phyloP scores from a whole-genome alignment of 2,329 filamentous ascomycete species.

The Penicillium sp. region DNA sequence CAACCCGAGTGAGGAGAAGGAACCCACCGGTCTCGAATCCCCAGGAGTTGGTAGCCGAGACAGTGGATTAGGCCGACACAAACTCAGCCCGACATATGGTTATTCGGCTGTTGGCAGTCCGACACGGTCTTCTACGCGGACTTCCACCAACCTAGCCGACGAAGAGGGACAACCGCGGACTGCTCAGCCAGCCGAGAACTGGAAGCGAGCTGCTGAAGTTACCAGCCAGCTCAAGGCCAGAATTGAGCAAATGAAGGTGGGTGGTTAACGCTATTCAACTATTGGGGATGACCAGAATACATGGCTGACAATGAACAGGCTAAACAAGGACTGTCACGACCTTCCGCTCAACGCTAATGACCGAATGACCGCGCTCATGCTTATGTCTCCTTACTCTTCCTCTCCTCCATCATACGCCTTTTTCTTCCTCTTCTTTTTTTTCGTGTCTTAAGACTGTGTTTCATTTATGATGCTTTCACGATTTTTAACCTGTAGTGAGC shows the following conservation, averaged over 20 bases:
- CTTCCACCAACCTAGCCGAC: constrained; percentile 42
- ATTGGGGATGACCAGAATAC: neutral
- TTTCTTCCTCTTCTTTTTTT: constrained; percentile 6
- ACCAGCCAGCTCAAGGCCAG: constrained; percentile 96
- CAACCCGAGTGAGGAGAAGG: constrained; percentile 74
- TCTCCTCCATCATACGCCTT: constrained; percentile 13
- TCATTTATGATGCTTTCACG: constrained; percentile 13
- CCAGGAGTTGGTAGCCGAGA: constrained; percentile 37
- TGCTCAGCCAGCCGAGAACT: constrained; percentile 77
- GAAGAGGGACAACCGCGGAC: constrained; percentile 38
- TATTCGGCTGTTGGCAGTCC: constrained; percentile 45
- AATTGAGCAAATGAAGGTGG: constrained; percentile 95
- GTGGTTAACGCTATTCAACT: neutral
- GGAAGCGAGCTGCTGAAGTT: constrained; percentile 95
- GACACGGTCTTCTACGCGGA: constrained; percentile 39
- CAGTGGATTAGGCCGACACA: constrained; percentile 42
- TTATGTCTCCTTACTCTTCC: constrained; percentile 21
- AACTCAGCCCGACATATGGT: constrained; percentile 49
- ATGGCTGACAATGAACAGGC: constrained; percentile 35
- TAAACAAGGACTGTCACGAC: constrained; percentile 49
- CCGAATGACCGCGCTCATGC: constrained; percentile 29
- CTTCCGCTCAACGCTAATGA: constrained; percentile 41
- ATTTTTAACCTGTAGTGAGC: constrained; percentile 14
- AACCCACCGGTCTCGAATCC: constrained; percentile 60
- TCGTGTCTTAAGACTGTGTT: constrained; percentile 19